Conservation (phyloP, 2,329 filamentous ascomycete genomes). For the Hysterium pulicare region DNA sequence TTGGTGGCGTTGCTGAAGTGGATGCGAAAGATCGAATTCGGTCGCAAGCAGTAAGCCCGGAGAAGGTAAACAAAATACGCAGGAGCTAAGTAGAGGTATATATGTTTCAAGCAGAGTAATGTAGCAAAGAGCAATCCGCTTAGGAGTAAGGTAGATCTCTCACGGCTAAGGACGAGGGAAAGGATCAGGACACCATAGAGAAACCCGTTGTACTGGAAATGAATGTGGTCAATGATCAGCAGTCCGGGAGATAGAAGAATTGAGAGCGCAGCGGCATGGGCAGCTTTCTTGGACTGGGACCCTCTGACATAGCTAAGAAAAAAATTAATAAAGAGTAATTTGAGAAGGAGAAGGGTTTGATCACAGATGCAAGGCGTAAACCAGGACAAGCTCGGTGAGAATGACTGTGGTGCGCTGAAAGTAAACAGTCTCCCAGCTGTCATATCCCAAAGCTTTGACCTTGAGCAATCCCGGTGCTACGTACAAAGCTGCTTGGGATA, state of each 20-base stretch:
- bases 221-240: constrained; percentile 95
- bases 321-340: constrained; percentile 11
- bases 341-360: background rate
- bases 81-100: constrained; percentile 92
- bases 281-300: constrained; percentile 68
- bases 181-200: constrained; percentile 88
- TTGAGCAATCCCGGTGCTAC: constrained; percentile 79
- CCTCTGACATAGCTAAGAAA: constrained; percentile 69
- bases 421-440: constrained; percentile 89
- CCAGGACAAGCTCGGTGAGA: constrained; percentile 74
- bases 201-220: constrained; percentile 98
- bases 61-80: constrained; percentile 94
- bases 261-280: constrained; percentile 83
- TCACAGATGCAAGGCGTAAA: constrained; percentile 77
- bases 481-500: constrained; percentile 76
- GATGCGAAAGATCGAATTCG: constrained; percentile 63
- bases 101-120: constrained; percentile 93
- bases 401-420: constrained; percentile 92
- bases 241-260: constrained; percentile 88
- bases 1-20: constrained; percentile 78
- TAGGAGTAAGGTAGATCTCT: constrained; percentile 67
- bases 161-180: constrained; percentile 78
- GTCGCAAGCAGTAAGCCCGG: constrained; percentile 81
- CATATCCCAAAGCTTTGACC: constrained; percentile 76
- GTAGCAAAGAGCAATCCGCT: constrained; percentile 82